A percentile compares a stretch with the other conserved stretches of the same genome.
phyloP scores from a whole-genome alignment of 805 yeast species.

The Nakazawaea wyomingensis region DNA sequence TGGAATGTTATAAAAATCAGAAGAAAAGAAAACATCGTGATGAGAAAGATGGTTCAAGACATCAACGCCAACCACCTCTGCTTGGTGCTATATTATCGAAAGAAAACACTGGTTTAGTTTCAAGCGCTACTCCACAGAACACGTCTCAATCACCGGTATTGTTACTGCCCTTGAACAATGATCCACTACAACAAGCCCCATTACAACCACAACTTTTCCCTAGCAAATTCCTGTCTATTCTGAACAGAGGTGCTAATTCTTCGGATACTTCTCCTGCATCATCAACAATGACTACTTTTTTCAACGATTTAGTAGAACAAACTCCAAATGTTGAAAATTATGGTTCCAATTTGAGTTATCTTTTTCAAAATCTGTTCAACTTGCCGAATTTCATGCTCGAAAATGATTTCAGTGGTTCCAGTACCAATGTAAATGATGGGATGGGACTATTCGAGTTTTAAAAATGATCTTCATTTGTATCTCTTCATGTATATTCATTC shows the following conservation, averaged over 20 bases:
- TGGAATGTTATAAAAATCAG: neutral
- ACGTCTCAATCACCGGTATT: too few relatives aligned
- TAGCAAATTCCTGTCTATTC: neutral
- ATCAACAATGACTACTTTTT: neutral
- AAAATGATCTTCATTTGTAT: too few relatives aligned
- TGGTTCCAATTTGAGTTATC: neutral
- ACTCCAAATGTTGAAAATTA: neutral
- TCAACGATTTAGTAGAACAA: constrained; percentile 4
- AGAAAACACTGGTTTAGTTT: too few relatives aligned
- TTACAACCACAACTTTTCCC: neutral
- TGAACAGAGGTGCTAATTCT: constrained; percentile 6
- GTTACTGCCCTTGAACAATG: neutral
- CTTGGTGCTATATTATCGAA: too few relatives aligned
- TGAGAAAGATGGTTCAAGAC: neutral
- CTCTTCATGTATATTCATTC: too few relatives aligned
- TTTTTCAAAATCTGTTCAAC: constrained; percentile 27
- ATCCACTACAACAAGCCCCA: neutral
- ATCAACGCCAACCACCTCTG: too few relatives aligned
- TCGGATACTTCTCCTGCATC: neutral
- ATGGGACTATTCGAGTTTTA: constrained; percentile 1
- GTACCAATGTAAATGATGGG: neutral
- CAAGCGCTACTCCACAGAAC: too few relatives aligned
- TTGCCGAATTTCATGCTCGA: constrained; percentile 27
- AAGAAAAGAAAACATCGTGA: neutral
- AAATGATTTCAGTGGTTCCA: constrained; percentile 8